A percentile compares a stretch with the other conserved stretches of the same genome.
Evolutionary conservation across 352 stramenopile genomes (phyloP).

Genomic region (Globisporangium iwayamae): DNA sequence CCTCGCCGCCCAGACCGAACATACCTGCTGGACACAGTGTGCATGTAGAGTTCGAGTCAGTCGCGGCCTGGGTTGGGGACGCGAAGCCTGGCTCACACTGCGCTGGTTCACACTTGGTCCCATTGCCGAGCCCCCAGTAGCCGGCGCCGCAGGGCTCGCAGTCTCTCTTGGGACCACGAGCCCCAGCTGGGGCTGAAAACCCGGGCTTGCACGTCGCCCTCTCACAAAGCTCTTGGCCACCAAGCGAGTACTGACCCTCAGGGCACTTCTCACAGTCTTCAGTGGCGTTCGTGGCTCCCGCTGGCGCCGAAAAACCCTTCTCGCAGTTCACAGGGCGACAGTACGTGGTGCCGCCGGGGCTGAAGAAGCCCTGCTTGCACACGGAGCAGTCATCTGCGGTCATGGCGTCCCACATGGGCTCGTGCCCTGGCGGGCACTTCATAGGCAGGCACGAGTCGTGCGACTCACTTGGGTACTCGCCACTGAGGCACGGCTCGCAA

Average conservation of each 20-base stretch:
- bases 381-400: conserved; percentile 24
- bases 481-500: conserved; percentile 28
- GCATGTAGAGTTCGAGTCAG: conserved; percentile 30
- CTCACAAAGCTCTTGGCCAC: conserved; percentile 26
- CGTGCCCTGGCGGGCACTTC: conserved; percentile 24
- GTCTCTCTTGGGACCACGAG: conserved; percentile 30
- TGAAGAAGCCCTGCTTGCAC: conserved; percentile 39
- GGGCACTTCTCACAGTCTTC: conserved; percentile 27
- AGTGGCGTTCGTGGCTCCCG: conserved; percentile 20
- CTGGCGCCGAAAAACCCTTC: conserved; percentile 23
- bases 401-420: conserved; percentile 21
- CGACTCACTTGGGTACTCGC: conserved; percentile 26
- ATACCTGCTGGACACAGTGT: conserved; percentile 25
- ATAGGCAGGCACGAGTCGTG: conserved; percentile 25
- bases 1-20: conserved; percentile 28
- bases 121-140: conserved; percentile 31
- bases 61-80: conserved; percentile 21
- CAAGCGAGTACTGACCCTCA: conserved; percentile 31
- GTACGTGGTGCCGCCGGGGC: conserved; percentile 19
- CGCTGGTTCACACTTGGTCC: conserved; percentile 21
- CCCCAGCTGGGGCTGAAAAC: conserved; percentile 22
- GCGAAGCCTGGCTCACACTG: conserved; percentile 27
- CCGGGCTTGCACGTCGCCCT: conserved; percentile 33
- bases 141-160: conserved; percentile 35
- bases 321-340: conserved; percentile 32